phyloP scores from a whole-genome alignment of 2,329 filamentous ascomycete species.

The Colletotrichum chrysophilum region DNA sequence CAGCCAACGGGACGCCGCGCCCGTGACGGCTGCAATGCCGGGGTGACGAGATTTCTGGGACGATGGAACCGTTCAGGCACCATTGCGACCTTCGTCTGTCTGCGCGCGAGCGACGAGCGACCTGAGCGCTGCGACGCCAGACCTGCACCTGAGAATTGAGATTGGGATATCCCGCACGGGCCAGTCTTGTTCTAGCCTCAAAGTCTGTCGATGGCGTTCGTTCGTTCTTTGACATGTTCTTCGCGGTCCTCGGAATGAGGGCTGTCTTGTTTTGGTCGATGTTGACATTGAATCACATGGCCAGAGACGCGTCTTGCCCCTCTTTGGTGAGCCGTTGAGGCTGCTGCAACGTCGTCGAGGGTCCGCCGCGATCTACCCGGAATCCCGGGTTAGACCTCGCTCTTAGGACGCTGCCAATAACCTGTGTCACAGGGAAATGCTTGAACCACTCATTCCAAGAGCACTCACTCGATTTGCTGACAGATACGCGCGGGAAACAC shows the following conservation, averaged over 20 bases:
- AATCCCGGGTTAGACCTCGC: background rate
- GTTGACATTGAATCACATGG: background rate
- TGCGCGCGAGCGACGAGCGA: background rate
- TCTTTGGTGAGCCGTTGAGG: background rate
- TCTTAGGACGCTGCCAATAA: background rate
- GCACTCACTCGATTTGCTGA: background rate
- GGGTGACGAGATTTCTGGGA: background rate
- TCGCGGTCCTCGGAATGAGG: background rate
- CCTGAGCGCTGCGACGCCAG: background rate
- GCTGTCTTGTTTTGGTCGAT: background rate
- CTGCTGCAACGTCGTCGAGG: slow-evolving; percentile 2
- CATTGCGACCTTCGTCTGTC: background rate
- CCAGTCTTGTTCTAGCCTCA: background rate
- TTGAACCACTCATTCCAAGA: background rate
- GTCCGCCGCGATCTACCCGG: background rate
- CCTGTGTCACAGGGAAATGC: background rate
- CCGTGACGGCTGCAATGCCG: background rate
- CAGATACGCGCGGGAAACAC: background rate
- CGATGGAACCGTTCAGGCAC: background rate
- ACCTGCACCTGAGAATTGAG: background rate
- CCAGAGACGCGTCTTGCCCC: background rate
- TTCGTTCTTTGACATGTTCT: background rate
- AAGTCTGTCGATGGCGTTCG: background rate
- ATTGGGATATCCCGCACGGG: background rate
- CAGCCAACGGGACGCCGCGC: slow-evolving; percentile 4